A percentile compares a stretch with the other conserved stretches of the same genome.
These are phyloP conservation scores for Botryotinia calthae DNA, from an alignment of 2,329 filamentous ascomycete species.

Conservation along the genomic window DNA sequence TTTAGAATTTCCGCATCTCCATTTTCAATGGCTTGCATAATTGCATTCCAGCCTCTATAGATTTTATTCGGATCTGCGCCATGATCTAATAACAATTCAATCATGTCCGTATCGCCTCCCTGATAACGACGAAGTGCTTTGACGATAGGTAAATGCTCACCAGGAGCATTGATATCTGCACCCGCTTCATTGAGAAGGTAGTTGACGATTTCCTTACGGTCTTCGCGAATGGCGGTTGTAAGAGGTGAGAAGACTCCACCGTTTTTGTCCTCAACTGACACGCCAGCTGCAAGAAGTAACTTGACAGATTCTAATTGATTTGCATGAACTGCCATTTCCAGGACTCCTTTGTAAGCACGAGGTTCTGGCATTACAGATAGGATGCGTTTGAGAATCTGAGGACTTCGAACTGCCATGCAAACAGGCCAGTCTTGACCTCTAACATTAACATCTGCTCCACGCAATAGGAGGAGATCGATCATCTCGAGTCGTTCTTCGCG, in stretches of 20 bases:
- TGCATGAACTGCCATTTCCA: slow-evolving; percentile 66
- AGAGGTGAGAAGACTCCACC: slow-evolving; percentile 70
- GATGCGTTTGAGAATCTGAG: slow-evolving; percentile 57
- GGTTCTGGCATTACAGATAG: slow-evolving; percentile 56
- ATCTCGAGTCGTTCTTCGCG: slow-evolving; percentile 57
- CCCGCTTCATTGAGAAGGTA: slow-evolving; percentile 61
- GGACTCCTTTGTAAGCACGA: slow-evolving; percentile 61
- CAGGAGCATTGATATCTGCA: slow-evolving; percentile 64
- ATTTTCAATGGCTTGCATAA: slow-evolving; percentile 65
- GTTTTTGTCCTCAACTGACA: slow-evolving; percentile 69
- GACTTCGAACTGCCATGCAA: slow-evolving; percentile 64
- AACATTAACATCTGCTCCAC: slow-evolving; percentile 60
- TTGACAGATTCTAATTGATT: slow-evolving; percentile 67
- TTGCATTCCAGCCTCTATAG: slow-evolving; percentile 64
- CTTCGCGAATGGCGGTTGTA: slow-evolving; percentile 65
- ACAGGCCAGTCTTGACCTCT: slow-evolving; percentile 69
- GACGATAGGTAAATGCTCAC: slow-evolving; percentile 69
- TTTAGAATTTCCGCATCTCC: slow-evolving; percentile 55
- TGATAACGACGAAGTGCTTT: slow-evolving; percentile 63
- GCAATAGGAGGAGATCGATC: slow-evolving; percentile 55
- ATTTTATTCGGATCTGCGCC: slow-evolving; percentile 67
- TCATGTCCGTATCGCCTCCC: slow-evolving; percentile 55
- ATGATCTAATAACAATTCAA: slow-evolving; percentile 60
- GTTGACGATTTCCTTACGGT: slow-evolving; percentile 57
- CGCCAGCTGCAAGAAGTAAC: slow-evolving; percentile 43